Base-by-base conservation (phyloP, 768 basidiomycete species). In the Tremella fuciformis region DNA sequence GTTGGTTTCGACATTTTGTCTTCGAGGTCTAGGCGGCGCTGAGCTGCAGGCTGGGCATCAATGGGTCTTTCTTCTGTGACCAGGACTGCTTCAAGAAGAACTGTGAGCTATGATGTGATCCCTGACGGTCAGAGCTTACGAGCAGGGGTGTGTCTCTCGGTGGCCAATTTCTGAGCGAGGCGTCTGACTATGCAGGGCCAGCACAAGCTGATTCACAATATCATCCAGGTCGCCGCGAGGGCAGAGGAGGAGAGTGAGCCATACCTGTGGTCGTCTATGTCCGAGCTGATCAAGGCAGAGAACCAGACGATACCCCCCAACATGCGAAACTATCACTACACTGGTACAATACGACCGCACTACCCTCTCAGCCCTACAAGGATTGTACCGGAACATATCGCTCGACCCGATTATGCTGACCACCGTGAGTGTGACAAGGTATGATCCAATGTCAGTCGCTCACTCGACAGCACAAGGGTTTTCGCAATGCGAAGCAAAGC, bases 81-180 rank as follows among this genome's bases (percentile, higher is more conserved):
- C 94, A 98, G 77, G 90, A 89, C 51, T 98, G 94, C 79, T 97
- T 97, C 84, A 97, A 96, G 78, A 83, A 86, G 48, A 87, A 84
- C 76, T 98, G 94, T 93, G 76, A 81, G 91, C 61, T 53, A 8
- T 7, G 37, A 18, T 13, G 25, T 22, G 47, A 21, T 50, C 26
- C 40, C 34, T 16, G 58, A 22, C 8, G 7, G 16, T 50, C 15
- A 8, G n/a, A 50, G n/a, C 50, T 46, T 46, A 39, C 37, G 29
- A 37, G 50, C 6, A 24, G 46, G 34, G 56, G 56, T 24, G 8
- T 11, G 39, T 22, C 18, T 38, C 15, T 8, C 22, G 49, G 25
- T 22, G 49, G 16, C 25, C 4, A 22, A 22, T 22, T 29, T 24
- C 19, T 22, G 22, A 7, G 25, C 16, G 25, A 24, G 21, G 48